Base-by-base conservation (phyloP, 2,329 filamentous ascomycete genomes). In the Cladosporium oxysporum region DNA sequence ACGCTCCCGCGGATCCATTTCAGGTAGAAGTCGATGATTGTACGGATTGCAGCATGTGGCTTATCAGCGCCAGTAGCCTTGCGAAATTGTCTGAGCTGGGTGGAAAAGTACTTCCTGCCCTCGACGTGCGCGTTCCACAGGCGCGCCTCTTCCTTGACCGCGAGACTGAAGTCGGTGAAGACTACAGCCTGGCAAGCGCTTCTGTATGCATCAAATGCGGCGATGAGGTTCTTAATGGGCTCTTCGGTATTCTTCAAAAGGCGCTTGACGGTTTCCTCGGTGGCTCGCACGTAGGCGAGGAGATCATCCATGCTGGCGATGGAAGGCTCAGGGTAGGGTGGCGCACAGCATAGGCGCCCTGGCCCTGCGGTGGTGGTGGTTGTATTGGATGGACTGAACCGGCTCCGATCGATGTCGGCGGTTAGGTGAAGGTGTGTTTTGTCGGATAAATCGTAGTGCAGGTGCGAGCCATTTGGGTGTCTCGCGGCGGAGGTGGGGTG, bases 1-100 rank as follows among this genome's bases (percentile, higher is more conserved):
- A 95, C 91, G 70, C 92, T 91, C 57, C 89, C 90, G 79, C 94
- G 96, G 71, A 98, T 87, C 77, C 96, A 98, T 71, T 88, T 87
- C 66, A 90, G 83, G 77, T 96, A 98, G 69, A 89, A 85, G 79
- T 91, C 93, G 76, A 91, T 90, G 60, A 94, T 82, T 78, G 93
- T 95, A 69, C 93, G 88, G 73, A 87, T 88, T 78, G 87, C 85
- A 55, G 88, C 86, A 65, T 83, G 81, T 71, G 82, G 83, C 72
- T 83, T 84, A 44, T 50, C 29, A 28, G 55, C 29, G 29, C 62
- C 57, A 14, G 79, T 79, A 49, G 78, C 77, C 66, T 82, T 82
- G 70, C 84, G 77, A 80, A 85, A 71, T 6, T 65, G 61, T 50
- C 83, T 82, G 69, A 94, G 81, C 64, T 87, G 83, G 74, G 88